Percentiles rank a stretch among this genome's conserved stretches.
Conservation (phyloP, 2,329 filamentous ascomycete species). For the Pezicula neosporulosa region DNA sequence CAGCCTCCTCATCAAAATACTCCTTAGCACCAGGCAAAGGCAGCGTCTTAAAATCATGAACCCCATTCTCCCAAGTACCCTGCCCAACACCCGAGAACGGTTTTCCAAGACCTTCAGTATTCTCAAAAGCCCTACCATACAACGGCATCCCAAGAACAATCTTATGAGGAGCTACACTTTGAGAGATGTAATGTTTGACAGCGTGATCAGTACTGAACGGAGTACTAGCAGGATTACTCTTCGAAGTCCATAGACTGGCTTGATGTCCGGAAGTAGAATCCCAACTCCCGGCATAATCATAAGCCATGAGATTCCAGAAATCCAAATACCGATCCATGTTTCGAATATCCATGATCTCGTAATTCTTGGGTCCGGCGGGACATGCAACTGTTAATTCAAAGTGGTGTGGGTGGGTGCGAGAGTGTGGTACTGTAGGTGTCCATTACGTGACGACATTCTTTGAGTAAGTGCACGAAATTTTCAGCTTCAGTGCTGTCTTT, state of each 20-base stretch:
- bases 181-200: constrained; percentile 64
- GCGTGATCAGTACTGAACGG: constrained; percentile 76
- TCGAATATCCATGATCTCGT: constrained; percentile 56
- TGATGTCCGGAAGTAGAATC: constrained; percentile 70
- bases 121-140: constrained; percentile 81
- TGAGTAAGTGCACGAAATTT: constrained; percentile 56
- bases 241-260: constrained; percentile 69
- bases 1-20: constrained; percentile 55
- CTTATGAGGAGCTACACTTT: constrained; percentile 65
- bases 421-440: constrained; percentile 51
- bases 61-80: constrained; percentile 80
- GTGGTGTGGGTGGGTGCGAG: constrained; percentile 32
- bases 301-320: constrained; percentile 84
- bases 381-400: constrained; percentile 65
- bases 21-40: constrained; percentile 67
- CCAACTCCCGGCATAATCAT: constrained; percentile 86
- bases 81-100: constrained; percentile 70
- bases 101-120: constrained; percentile 70
- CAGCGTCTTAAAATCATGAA: constrained; percentile 86
- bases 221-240: constrained; percentile 57
- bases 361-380: constrained; percentile 60
- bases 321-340: constrained; percentile 65
- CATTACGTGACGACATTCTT: constrained; percentile 52
- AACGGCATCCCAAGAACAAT: constrained; percentile 89
- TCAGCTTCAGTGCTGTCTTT: constrained; percentile 50